Evolutionary conservation across 2,329 filamentous ascomycete genomes (phyloP), one percentile per base, ranked within the genome.

Genomic region (Rhinocladiella similis): DNA sequence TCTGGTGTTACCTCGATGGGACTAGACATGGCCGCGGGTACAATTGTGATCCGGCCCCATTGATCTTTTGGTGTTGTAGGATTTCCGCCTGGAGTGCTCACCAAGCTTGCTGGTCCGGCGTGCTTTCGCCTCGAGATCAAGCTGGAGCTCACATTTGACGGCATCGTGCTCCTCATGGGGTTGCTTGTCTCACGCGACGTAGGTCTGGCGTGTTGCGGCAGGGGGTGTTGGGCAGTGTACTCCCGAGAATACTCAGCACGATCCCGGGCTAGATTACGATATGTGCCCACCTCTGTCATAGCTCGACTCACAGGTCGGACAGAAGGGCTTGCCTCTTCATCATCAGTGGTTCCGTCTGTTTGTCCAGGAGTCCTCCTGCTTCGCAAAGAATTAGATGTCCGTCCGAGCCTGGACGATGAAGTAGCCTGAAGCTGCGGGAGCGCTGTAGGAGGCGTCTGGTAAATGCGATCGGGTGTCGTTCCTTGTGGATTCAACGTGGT

Each of bases 301-400:
- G 75, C 73, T 54, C 76, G 68, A 16, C 75, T 73, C 29, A 74
- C 58, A 3, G 76, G 72, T 25, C 75, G 73, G 38, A 69, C 65
- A 29, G 62, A 70, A 45, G 60, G 63, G 39, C 66, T 69, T 46
- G 69, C 68, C 35, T 67, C 59, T 13, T 72, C 70, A 14, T 75
- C 73, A 19, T 76, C 73, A 3, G 68, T 62, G 16, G 50, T 48
- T 7, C 61, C 63, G 55, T 67, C 65, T 33, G 57, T 22, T 47
- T 55, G 55, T n/a, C 62, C 63, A 27, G 69, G 69, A 42, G 69
- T 60, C 36, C 72, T 69, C 57, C 72, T 70, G 47, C 67, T 69
- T 10, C 73, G 72, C 27, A 75, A 61, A 19, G 72, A 69, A 6
- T 72, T 70, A 1, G 75, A 74, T 2, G 72, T 68, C 49, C 76